Evolutionary conservation across 179 eudicot genomes (phyloP), one percentile per base, ranked within the genome.

Genomic region (Beta lomatogona): DNA sequence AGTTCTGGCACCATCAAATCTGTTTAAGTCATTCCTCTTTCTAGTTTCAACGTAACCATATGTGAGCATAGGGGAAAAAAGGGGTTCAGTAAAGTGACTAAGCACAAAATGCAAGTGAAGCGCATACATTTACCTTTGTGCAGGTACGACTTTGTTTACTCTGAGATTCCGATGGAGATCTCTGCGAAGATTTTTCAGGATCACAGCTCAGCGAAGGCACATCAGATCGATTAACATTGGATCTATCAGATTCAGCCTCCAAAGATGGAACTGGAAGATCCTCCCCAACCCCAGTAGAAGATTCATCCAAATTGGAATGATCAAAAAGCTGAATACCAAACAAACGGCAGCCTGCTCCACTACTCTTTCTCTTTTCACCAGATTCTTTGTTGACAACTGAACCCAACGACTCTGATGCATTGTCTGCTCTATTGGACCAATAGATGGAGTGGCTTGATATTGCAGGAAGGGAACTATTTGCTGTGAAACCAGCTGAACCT

Each of bases 61-160:
- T 53, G 25, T 28, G 4, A 22, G 12, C 19, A 3, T 14, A 68
- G 0, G 13, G 52, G 41, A 21, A 72, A 8, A 72, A 1, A 10
- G 36, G 10, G 59, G 16, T n/a, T 70, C 36, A 21, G 46, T 68
- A 1, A 48, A 19, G 16, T 21, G 70, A n/a, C 45, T 28, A 63
- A 71, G 48, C 66, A 72, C 6, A 73, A 21, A 31, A 61, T 19
- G 45, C 18, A 12, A 52, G 45, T 55, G 31, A 54, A 57, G 50
- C 36, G 45, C 41, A 65, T n/a, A 73, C 36, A 57, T 58, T 76
- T 88, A 93, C 98, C 93, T 95, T 95, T 16, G 97, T 95, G 88
- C 98, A 93, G 81, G 98, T 95, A 58, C 98, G 86, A 66, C 73
- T 87, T 82, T 92, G 98, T 86, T 89, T 95, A 87, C 88, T 89